Evolutionary conservation across 768 basidiomycete species (phyloP), one percentile per base, ranked within the genome.

Genomic region (Lyophyllum semitale): DNA sequence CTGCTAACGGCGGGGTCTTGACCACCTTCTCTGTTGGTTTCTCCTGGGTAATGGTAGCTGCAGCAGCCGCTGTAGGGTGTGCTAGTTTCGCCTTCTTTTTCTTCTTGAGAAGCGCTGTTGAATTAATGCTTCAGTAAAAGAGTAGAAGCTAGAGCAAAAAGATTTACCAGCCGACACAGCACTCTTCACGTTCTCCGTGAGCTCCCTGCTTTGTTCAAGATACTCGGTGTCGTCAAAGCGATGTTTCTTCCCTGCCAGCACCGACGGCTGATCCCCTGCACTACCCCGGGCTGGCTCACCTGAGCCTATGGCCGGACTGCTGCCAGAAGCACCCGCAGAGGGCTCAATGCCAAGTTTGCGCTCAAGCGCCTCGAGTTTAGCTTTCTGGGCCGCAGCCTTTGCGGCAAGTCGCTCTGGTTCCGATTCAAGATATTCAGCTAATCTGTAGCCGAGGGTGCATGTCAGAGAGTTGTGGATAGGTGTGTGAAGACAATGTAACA

Each of bases 161-260:
- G 32, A 60, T 80, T 61, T 67, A 93, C 93, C 96, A 33, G 84
- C 82, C 44, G 87, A 79, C 12, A 99, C 96, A 3, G 96, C 96
- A 53, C 80, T 93, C 76, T 92, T 91, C 26, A 98, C 95, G 59
- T 81, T 85, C 60, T 96, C 95, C 2, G 93, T 91, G 25, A 98
- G 84, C 64, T 97, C 94, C 68, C 83, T 78, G 63, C 88, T 94
- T 73, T 96, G 88, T 68, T 98, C 95, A 35, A 99, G 68, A 67
- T 89, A 99, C 69, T 94, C 89, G 2, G 85, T 87, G 65, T 99
- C 96, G 46, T 98, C 95, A 43, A 98, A 87, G 25, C 91, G 83
- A 62, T 92, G 90, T 66, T 96, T 97, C 78, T 82, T 87, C 9
- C 91, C 90, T 0, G 85, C 79, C 4, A 81, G 64, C 17, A 80